These are phyloP conservation scores for Anthracocystis panici-leucophaei DNA, from an alignment of 1,284 basidiomycete genomes.

Conservation along the genomic window DNA sequence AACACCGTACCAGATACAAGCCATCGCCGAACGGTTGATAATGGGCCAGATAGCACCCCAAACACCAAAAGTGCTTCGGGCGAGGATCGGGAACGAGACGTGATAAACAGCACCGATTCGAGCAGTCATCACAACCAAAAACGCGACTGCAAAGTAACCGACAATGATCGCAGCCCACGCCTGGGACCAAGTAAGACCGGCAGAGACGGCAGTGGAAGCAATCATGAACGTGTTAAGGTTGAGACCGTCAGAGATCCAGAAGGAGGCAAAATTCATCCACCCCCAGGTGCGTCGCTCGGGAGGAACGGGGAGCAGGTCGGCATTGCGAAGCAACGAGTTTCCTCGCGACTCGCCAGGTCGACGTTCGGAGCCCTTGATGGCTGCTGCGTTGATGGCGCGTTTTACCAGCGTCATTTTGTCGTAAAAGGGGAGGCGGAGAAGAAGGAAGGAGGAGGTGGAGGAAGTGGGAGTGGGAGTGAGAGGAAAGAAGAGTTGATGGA, in stretches of 20 bases:
- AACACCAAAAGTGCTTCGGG: slow-evolving; percentile 79
- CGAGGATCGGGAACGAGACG: slow-evolving; percentile 83
- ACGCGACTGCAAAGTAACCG: slow-evolving; percentile 79
- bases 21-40: slow-evolving; percentile 80
- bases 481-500: not conserved
- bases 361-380: slow-evolving; percentile 43
- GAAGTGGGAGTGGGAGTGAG: not conserved
- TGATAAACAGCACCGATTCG: slow-evolving; percentile 75
- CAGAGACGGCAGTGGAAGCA: slow-evolving; percentile 36
- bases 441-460: not conserved
- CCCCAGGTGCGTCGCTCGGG: slow-evolving; percentile 58
- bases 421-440: not conserved
- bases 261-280: slow-evolving; percentile 50
- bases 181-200: slow-evolving; percentile 61
- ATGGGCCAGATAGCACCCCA: slow-evolving; percentile 85
- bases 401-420: slow-evolving; percentile 34
- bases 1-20: slow-evolving; percentile 74
- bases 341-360: slow-evolving; percentile 41
- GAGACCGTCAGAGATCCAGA: slow-evolving; percentile 65
- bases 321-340: slow-evolving; percentile 49
- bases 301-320: slow-evolving; percentile 57
- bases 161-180: slow-evolving; percentile 69
- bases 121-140: slow-evolving; percentile 83
- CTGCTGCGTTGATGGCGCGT: slow-evolving; percentile 31
- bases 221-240: slow-evolving; percentile 62